Percentiles rank a stretch among this genome's conserved stretches.
These are phyloP conservation scores for Drosera capensis DNA, from an alignment of 148 eudicot genomes.

Conservation along the genomic window DNA sequence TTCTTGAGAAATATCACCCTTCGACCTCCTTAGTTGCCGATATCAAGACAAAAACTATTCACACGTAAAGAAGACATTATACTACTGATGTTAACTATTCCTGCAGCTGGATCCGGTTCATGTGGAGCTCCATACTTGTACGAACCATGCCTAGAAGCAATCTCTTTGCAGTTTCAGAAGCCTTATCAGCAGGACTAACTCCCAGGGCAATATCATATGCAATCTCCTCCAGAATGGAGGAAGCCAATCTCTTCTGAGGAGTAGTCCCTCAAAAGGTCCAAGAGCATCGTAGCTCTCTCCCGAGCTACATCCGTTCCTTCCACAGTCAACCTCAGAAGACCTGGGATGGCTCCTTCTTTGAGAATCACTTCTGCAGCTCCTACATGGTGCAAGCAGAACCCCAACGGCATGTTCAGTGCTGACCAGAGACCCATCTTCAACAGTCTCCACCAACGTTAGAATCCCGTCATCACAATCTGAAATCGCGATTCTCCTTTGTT, in stretches of 20 bases:
- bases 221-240: constrained; percentile 35
- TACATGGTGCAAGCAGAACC: constrained; percentile 41
- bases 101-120: constrained; percentile 25
- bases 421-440: constrained; percentile 54
- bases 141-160: constrained; percentile 51
- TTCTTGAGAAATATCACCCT: too few species aligned
- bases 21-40: too few species aligned
- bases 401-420: constrained; percentile 70
- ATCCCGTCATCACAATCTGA: constrained; percentile 27
- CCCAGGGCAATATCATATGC: constrained; percentile 33
- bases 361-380: constrained; percentile 44
- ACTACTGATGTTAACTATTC: too few species aligned
- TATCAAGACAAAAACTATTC: too few species aligned
- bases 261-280: constrained; percentile 51
- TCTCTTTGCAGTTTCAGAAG: constrained; percentile 50
- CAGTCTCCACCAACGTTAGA: constrained; percentile 49
- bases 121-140: constrained; percentile 35
- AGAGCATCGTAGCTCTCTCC: constrained; percentile 37
- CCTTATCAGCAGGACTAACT: constrained; percentile 45
- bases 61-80: too few species aligned
- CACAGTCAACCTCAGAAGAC: constrained; percentile 50
- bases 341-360: constrained; percentile 68
- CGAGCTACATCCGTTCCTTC: constrained; percentile 51
- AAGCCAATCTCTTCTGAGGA: constrained; percentile 24
- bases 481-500: constrained; percentile 40